Percentiles rank a stretch among this genome's conserved stretches.
Conservation (phyloP, 1,139 yeast genomes). For the Hyphopichia khmerensis region DNA sequence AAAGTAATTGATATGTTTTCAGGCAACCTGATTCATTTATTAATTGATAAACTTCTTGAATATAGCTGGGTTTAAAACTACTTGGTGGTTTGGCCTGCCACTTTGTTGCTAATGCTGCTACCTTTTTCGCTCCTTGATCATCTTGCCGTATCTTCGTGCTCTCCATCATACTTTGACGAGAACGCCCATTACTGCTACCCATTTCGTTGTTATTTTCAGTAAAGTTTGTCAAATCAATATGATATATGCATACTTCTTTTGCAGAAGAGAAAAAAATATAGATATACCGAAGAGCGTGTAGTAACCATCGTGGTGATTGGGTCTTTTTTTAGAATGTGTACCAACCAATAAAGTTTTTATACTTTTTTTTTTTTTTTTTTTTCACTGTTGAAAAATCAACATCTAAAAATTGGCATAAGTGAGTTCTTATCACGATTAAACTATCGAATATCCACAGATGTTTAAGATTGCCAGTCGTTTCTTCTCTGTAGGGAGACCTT, state of each 20-base stretch:
- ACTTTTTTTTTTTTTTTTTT: neutral
- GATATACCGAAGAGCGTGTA: neutral
- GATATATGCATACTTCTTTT: neutral
- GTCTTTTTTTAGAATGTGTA: neutral
- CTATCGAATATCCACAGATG: constrained; percentile 11
- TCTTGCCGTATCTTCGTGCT: neutral
- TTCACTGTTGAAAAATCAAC: neutral
- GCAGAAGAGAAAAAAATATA: neutral
- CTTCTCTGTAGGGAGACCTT: constrained; percentile 17
- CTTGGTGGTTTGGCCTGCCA: neutral
- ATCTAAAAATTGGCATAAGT: neutral
- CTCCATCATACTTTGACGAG: neutral
- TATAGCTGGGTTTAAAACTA: neutral
- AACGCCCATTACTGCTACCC: neutral
- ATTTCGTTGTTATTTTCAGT: too few relatives aligned
- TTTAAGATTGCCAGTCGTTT: constrained; percentile 17
- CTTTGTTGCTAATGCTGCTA: neutral
- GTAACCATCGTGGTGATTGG: neutral
- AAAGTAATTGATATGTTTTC: neutral
- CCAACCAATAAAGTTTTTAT: neutral
- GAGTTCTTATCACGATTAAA: neutral
- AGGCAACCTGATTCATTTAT: neutral
- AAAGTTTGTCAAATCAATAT: too few relatives aligned
- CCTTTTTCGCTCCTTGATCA: neutral
- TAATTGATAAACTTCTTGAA: neutral